Evolutionary conservation across 2,329 filamentous ascomycete species (phyloP).

Genomic region (Neocucurbitaria cava): DNA sequence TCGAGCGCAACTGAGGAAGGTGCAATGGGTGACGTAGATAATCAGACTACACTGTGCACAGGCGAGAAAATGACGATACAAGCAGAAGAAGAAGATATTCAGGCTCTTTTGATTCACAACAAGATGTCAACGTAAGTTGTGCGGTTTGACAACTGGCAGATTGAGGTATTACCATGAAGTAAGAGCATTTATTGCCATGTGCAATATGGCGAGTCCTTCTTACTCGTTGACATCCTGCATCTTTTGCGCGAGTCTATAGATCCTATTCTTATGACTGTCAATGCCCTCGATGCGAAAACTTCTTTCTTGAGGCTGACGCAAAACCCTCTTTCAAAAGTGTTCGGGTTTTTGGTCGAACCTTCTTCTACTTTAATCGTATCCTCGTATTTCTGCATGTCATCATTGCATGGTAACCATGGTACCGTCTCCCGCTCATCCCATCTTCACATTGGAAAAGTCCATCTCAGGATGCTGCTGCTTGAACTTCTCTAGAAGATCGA

Average conservation of each 20-base stretch:
- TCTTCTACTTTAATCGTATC: neutral
- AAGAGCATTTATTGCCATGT: neutral
- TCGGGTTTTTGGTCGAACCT: neutral
- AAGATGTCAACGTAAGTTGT: no score
- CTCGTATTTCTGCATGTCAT: neutral
- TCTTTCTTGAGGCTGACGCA: neutral
- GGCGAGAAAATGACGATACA: no score
- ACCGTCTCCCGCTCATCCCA: conserved; percentile 47
- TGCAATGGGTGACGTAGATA: no score
- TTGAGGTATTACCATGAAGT: neutral
- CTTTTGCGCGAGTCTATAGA: neutral
- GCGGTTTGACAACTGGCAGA: neutral
- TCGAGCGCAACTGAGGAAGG: no score
- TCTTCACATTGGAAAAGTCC: conserved; percentile 72
- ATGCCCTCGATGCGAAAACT: neutral
- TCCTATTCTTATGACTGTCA: neutral
- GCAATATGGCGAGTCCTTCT: no score
- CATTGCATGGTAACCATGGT: neutral
- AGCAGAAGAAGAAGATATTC: no score
- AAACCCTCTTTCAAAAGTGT: neutral
- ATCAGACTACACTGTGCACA: no score
- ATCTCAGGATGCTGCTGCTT: conserved; percentile 79
- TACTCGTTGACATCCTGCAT: neutral
- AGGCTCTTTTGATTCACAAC: no score
- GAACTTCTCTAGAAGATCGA: conserved; percentile 89